These are phyloP conservation scores for Saccharomycopsis oosterbeekiorum DNA, from an alignment of 805 yeast species.

Conservation along the genomic window DNA sequence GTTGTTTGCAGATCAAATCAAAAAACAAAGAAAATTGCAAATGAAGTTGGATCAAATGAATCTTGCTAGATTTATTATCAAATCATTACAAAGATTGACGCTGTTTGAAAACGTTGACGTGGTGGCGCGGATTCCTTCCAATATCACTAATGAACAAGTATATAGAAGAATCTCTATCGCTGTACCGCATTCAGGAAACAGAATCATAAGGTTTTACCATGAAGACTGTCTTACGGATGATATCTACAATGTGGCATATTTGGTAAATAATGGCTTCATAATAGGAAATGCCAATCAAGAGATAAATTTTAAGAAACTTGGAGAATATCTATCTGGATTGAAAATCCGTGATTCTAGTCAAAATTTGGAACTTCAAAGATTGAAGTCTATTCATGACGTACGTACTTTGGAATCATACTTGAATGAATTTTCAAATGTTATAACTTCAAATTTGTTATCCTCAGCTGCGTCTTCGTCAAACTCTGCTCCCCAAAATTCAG, in stretches of 20 bases:
- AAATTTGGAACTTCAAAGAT: not conserved
- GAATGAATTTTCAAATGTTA: not conserved
- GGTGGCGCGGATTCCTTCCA: not conserved
- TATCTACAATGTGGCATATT: not conserved
- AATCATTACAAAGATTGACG: not conserved
- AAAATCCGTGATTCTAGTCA: not conserved
- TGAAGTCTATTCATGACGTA: not conserved
- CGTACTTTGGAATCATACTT: not conserved
- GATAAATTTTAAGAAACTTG: not conserved
- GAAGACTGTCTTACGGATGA: not conserved
- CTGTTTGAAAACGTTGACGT: not conserved
- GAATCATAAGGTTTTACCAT: not conserved
- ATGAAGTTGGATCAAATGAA: not conserved
- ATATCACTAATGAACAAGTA: not conserved
- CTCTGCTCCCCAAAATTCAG: not conserved
- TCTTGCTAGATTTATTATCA: not conserved
- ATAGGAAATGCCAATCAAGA: not conserved
- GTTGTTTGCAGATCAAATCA: conserved; percentile 54
- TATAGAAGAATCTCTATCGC: not conserved
- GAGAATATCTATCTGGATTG: not conserved
- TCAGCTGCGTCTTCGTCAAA: not conserved
- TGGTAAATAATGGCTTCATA: not conserved
- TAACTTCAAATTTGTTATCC: not conserved
- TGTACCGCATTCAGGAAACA: not conserved
- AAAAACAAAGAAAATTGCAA: conserved; percentile 27